Evolutionary conservation across 305 asterid species (phyloP), one percentile per base, ranked within the genome.

Genomic region (Rubia balearica): DNA sequence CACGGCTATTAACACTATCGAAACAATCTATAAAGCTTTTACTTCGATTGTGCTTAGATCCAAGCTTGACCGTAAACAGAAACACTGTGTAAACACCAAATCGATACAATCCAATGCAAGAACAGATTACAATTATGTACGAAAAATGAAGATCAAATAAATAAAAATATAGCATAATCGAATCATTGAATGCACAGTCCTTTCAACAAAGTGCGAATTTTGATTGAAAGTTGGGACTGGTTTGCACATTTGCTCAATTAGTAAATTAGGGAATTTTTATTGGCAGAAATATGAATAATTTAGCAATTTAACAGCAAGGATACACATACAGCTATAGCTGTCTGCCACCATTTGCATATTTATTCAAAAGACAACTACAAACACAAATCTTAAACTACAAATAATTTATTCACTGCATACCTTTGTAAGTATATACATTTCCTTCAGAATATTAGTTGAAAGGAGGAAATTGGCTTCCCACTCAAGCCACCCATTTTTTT

Each of bases 381-480:
- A 38, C 16, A 59, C 45, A 27, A 57, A 70, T 17, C 45, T 56
- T 36, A 43, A 51, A 65, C 22, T 64, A 24, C 0, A 61, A 68
- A 72, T 16, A 59, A 22, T 13, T 8, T 16, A 27, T 33, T 63
- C 49, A 73, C 68, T 62, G 56, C 70, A 76, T 81, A 94, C 98
- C 98, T 91, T 94, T 2, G 99, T 94, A 49, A 91, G 91, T 76
- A 88, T 30, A 75, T 86, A 94, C 97, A 90, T 94, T 75, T 91
- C 95, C 77, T 90, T 87, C 84, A 94, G 90, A 59, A 88, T 85
- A 79, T 80, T 78, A 59, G 96, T 89, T 53, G 99, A 94, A 73
- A 83, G 68, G 68, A 70, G 68, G 83, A 94, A 69, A 94, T 88
- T n/a, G 98, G 97, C 76, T 81, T 83, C 76, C 99, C 98, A 76